Evolutionary conservation across 352 stramenopile genomes (phyloP).

Genomic region (Pythium plurisporium): DNA sequence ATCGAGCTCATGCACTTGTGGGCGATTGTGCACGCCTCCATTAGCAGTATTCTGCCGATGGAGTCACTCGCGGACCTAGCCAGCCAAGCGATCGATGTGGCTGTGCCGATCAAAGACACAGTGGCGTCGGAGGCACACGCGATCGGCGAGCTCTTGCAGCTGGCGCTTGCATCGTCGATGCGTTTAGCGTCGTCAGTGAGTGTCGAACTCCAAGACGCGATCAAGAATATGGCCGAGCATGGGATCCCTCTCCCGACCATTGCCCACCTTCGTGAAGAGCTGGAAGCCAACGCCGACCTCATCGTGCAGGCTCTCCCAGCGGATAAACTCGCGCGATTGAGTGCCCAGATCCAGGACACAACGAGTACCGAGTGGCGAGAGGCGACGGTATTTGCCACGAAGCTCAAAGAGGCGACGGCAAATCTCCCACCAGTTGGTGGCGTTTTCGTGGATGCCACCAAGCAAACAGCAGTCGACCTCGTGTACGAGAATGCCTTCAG

Average conservation of each 20-base stretch:
- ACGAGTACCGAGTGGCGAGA: slow-evolving; percentile 5
- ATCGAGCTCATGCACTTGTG: slow-evolving; percentile 30
- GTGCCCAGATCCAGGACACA: slow-evolving; percentile 3
- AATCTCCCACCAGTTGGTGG: slow-evolving; percentile 2
- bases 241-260: slow-evolving; percentile 8
- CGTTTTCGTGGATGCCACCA: slow-evolving; percentile 1
- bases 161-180: slow-evolving; percentile 25
- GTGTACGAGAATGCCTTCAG: slow-evolving; percentile 30
- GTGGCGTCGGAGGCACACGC: slow-evolving; percentile 9
- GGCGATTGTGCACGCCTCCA: slow-evolving; percentile 24
- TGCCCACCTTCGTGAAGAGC: slow-evolving; percentile 3
- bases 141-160: slow-evolving; percentile 24
- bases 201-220: slow-evolving; percentile 26
- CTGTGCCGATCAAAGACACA: neutral
- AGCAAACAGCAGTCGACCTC: slow-evolving; percentile 16
- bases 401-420: slow-evolving; percentile 9
- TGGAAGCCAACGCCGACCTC: slow-evolving; percentile 5
- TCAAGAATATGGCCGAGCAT: slow-evolving; percentile 23
- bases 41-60: slow-evolving; percentile 18
- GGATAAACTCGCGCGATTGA: slow-evolving; percentile 15
- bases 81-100: neutral
- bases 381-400: neutral
- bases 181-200: slow-evolving; percentile 21
- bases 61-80: slow-evolving; percentile 12
- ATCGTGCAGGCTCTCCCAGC: slow-evolving; percentile 11